phyloP scores from a whole-genome alignment of 1,284 basidiomycete species.

The Trichosporon asahii region DNA sequence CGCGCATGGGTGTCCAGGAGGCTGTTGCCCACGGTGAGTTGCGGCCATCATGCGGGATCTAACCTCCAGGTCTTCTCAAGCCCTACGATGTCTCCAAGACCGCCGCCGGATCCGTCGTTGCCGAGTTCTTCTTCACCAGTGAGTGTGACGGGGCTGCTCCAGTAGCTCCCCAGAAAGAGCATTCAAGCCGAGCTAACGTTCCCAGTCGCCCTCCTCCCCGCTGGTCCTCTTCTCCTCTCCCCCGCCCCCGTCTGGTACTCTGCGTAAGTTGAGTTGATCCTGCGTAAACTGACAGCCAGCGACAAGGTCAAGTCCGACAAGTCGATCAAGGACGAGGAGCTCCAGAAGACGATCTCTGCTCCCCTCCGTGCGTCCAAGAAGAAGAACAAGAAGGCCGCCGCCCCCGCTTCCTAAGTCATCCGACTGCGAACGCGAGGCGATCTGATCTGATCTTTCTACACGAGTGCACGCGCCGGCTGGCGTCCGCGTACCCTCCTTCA shows the following conservation, averaged over 20 bases:
- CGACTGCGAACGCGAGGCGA: background rate
- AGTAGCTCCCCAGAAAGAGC: background rate
- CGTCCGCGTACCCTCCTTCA: background rate
- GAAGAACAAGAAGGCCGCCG: slow-evolving; percentile 74
- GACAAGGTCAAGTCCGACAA: slow-evolving; percentile 75
- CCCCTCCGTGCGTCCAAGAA: slow-evolving; percentile 86
- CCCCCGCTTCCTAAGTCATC: slow-evolving; percentile 30
- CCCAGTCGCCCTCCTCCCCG: slow-evolving; percentile 75
- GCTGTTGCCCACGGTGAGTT: slow-evolving; percentile 78
- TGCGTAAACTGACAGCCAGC: slow-evolving; percentile 22
- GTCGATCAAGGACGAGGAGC: slow-evolving; percentile 78
- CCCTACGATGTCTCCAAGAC: slow-evolving; percentile 61
- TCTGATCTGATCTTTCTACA: slow-evolving; percentile 1
- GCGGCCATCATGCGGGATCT: background rate
- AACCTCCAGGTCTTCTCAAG: slow-evolving; percentile 41
- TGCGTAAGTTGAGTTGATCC: slow-evolving; percentile 54
- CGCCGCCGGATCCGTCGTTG: slow-evolving; percentile 72
- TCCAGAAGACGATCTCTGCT: slow-evolving; percentile 72
- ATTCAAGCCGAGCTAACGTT: slow-evolving; percentile 10
- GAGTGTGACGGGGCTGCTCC: slow-evolving; percentile 17
- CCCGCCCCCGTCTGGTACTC: slow-evolving; percentile 89
- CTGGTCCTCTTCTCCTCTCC: slow-evolving; percentile 78
- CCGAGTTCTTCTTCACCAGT: slow-evolving; percentile 88
- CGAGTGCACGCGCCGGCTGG: background rate
- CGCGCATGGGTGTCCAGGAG: slow-evolving; percentile 92